Base-by-base conservation (phyloP, 495 filamentous ascomycete species). In the Neurospora sp. region DNA sequence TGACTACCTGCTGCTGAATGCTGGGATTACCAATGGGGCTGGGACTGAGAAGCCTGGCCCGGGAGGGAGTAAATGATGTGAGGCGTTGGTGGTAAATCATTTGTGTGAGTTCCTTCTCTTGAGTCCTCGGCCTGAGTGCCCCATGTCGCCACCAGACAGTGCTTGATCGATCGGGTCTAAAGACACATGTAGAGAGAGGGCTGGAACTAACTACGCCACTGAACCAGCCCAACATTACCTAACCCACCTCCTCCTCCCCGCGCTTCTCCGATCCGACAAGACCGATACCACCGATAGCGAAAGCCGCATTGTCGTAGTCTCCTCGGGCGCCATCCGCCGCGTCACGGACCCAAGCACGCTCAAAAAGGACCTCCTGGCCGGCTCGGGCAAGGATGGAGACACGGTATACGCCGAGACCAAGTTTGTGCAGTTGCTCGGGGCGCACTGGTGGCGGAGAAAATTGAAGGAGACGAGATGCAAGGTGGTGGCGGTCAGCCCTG, bases 361-460 rank as follows among this genome's bases (percentile, higher is more conserved):
- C 0, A 81, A 84, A 5, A 38, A 76, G 1, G 78, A 82, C 14
- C 72, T 83, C 39, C 78, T 79, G 41, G 78, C 73, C 4, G 77
- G 72, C 11, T 76, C 81, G 5, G 80, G 78, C 3, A 74, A 74
- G 10, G 73, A 74, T 3, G 69, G 44, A 8, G 11, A 37, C 0
- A 75, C 35, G 3, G 69, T 81, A 7, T 86, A 86, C 70, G 3
- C 70, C 22, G 76, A 78, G 42, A 80, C 80, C 16, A 86, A 86
- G 73, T 86, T 86, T 42, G 76, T 81, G 27, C 81, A 84, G 73
- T 78, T 86, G 5, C 81, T 85, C 16, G 75, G 77, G 38, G 82
- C 83, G 12, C 83, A 86, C 68, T 85, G 83, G 83, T 86, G 84
- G 84, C 83, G 83, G 16, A 82, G 84, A n/a, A 76, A 84, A 71